phyloP scores from a whole-genome alignment of 805 yeast species.

The Tetrapisispora fleetii region DNA sequence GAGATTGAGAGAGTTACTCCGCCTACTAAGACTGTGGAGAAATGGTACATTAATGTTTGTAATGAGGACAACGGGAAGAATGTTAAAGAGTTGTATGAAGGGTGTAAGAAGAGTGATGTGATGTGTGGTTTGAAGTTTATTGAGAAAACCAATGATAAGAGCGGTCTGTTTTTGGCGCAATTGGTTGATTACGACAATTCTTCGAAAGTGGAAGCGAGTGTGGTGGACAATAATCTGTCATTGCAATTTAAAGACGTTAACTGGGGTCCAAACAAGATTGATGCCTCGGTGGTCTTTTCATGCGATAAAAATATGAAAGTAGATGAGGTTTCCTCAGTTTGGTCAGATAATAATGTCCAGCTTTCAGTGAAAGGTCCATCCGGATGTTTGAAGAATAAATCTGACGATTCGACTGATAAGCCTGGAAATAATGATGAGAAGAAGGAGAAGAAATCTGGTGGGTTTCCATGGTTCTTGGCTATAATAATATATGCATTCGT shows the following conservation, averaged over 20 bases:
- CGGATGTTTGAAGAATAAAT: constrained; percentile 32
- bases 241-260: constrained; percentile 41
- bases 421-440: constrained; percentile 18
- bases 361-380: constrained; percentile 33
- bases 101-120: constrained; percentile 64
- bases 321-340: constrained; percentile 15
- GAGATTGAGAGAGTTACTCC: constrained; percentile 56
- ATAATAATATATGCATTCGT: constrained; percentile 61
- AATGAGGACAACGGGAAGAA: constrained; percentile 31
- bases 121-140: constrained; percentile 67
- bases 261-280: constrained; percentile 60
- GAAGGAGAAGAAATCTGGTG: constrained; percentile 20
- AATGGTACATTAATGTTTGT: constrained; percentile 71
- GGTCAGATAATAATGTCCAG: constrained; percentile 20
- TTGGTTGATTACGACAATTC: constrained; percentile 44
- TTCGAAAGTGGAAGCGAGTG: constrained; percentile 20
- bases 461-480: constrained; percentile 52
- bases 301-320: constrained; percentile 37
- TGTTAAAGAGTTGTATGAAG: constrained; percentile 23
- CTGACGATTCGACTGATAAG: constrained; percentile 18
- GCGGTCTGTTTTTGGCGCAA: constrained; percentile 40
- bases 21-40: constrained; percentile 53
- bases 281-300: constrained; percentile 37
- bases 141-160: constrained; percentile 34
- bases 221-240: constrained; percentile 27